Evolutionary conservation across 2,329 filamentous ascomycete species (phyloP).

Genomic region (Alternaria dauci): DNA sequence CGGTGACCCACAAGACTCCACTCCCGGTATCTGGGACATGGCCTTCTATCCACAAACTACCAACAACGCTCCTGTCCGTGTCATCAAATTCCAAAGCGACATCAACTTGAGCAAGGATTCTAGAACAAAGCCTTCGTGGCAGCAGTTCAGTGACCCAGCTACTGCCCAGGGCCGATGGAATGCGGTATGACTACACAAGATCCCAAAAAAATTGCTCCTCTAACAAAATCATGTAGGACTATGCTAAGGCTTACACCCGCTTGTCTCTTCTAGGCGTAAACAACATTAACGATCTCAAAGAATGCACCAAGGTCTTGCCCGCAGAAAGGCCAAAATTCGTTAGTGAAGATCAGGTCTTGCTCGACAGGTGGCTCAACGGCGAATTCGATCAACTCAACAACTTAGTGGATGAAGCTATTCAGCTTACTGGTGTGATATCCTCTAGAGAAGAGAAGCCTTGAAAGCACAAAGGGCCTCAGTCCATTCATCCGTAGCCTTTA

Average conservation of each 20-base stretch:
- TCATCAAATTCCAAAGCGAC: conserved; percentile 51
- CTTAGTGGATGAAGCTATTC: conserved; percentile 46
- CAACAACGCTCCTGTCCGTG: conserved; percentile 36
- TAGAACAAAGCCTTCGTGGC: conserved; percentile 45
- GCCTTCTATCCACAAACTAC: conserved; percentile 49
- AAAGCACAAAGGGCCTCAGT: background rate
- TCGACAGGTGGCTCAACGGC: conserved; percentile 45
- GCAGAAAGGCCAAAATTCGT: conserved; percentile 33
- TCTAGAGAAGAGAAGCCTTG: conserved; percentile 3
- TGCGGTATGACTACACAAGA: conserved; percentile 32
- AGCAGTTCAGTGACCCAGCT: conserved; percentile 32
- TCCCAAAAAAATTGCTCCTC: background rate
- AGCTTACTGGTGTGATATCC: conserved; percentile 38
- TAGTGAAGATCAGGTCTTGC: conserved; percentile 37
- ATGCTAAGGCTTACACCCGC: conserved; percentile 63
- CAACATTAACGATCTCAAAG: conserved; percentile 64
- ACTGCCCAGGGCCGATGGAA: conserved; percentile 46
- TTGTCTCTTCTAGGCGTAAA: conserved; percentile 64
- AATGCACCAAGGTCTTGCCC: conserved; percentile 64
- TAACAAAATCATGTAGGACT: conserved; percentile 49
- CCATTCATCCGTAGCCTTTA: background rate
- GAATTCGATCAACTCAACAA: conserved; percentile 46
- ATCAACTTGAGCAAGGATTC: conserved; percentile 47
- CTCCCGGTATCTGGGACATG: conserved; percentile 51
- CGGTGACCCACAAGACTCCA: conserved; percentile 49